phyloP scores from a whole-genome alignment of 2,329 filamentous ascomycete species.

The Ambrosiella beaveri region DNA sequence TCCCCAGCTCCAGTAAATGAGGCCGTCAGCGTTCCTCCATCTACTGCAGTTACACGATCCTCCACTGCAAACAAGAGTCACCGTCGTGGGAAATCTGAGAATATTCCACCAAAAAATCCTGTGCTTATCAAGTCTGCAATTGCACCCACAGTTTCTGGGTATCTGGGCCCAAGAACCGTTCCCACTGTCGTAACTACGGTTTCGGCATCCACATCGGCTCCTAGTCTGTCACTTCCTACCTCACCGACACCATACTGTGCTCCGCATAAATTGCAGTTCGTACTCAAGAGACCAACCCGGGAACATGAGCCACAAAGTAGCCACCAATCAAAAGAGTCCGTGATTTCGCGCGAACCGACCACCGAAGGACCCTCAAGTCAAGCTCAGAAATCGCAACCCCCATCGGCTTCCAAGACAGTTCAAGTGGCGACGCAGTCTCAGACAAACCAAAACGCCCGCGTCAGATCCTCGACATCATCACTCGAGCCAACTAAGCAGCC shows the following conservation, averaged over 20 bases:
- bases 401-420: neutral
- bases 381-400: neutral
- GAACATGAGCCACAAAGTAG: neutral
- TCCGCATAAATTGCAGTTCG: constrained; percentile 10
- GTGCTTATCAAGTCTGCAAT: constrained; percentile 4
- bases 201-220: constrained; percentile 8
- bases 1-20: constrained; percentile 16
- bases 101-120: constrained; percentile 8
- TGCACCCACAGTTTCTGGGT: neutral
- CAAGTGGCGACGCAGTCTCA: constrained; percentile 2
- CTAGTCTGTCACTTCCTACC: constrained; percentile 15
- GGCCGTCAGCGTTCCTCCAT: constrained; percentile 19
- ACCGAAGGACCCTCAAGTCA: neutral
- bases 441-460: constrained; percentile 14
- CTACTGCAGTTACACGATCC: constrained; percentile 23
- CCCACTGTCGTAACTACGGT: constrained; percentile 6
- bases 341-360: neutral
- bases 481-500: constrained; percentile 13
- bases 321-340: neutral
- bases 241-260: constrained; percentile 14
- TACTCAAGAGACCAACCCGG: constrained; percentile 8
- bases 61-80: constrained; percentile 16
- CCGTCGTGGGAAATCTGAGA: constrained; percentile 11
- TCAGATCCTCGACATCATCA: constrained; percentile 18
- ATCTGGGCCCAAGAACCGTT: neutral